Evolutionary conservation across 1,284 basidiomycete species (phyloP).

Genomic region (Melanopsichium pennsylvanicum): DNA sequence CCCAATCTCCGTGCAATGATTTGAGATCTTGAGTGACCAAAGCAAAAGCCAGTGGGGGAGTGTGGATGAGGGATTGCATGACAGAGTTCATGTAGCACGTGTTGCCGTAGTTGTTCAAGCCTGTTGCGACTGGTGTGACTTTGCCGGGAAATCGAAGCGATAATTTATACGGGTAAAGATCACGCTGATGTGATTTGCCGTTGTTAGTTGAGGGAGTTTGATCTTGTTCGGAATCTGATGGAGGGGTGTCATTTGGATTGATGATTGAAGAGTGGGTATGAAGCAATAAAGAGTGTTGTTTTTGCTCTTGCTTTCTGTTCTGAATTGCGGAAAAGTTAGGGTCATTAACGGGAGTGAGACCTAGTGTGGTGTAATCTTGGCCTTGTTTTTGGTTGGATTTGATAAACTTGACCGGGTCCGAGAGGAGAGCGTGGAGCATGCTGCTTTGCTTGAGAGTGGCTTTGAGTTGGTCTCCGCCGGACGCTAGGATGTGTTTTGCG

Average conservation of each 20-base stretch:
- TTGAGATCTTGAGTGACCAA: conserved; percentile 71
- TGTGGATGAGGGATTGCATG: conserved; percentile 91
- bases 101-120: conserved; percentile 90
- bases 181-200: conserved; percentile 20
- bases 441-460: conserved; percentile 36
- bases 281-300: conserved; percentile 32
- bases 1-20: conserved; percentile 67
- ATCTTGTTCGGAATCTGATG: background rate
- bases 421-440: conserved; percentile 61
- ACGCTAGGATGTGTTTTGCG: conserved; percentile 23
- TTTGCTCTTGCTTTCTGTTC: conserved; percentile 41
- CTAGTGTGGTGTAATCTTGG: conserved; percentile 42
- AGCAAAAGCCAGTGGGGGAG: conserved; percentile 82
- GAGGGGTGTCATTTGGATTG: conserved; percentile 2
- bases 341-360: conserved; percentile 40
- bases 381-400: conserved; percentile 39
- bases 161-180: conserved; percentile 46
- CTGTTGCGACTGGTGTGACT: conserved; percentile 64
- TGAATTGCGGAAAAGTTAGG: conserved; percentile 33
- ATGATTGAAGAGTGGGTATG: conserved; percentile 31
- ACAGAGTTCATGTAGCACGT: conserved; percentile 97
- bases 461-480: conserved; percentile 20
- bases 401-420: conserved; percentile 45
- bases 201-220: conserved; percentile 6
- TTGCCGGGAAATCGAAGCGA: conserved; percentile 46